Evolutionary conservation across 768 basidiomycete genomes (phyloP).

Genomic region (Boletus eberwhitei): DNA sequence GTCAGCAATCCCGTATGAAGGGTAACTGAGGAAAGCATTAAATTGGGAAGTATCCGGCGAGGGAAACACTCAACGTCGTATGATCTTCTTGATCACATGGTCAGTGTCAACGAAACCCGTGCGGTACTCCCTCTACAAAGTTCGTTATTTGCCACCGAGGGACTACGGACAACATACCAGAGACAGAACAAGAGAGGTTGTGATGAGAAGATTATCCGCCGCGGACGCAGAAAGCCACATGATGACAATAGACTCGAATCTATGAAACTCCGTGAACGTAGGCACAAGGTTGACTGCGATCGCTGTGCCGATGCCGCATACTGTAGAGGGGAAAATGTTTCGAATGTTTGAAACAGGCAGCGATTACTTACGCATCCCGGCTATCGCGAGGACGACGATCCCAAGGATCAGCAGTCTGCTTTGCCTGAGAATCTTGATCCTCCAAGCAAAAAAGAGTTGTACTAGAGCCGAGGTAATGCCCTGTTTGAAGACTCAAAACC

Average conservation of each 20-base stretch:
- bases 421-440: constrained; percentile 20
- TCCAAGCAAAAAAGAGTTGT: constrained; percentile 30
- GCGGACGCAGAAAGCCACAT: constrained; percentile 46
- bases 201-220: constrained; percentile 46
- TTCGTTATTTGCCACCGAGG: not conserved
- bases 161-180: constrained; percentile 34
- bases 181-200: constrained; percentile 38
- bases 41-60: not conserved
- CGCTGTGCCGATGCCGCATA: constrained; percentile 30
- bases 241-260: constrained; percentile 30
- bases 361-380: constrained; percentile 16
- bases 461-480: constrained; percentile 27
- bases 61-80: constrained; percentile 22
- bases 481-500: constrained; percentile 7
- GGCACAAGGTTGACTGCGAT: constrained; percentile 29
- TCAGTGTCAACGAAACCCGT: constrained; percentile 40
- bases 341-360: not conserved
- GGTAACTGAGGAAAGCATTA: constrained; percentile 28
- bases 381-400: constrained; percentile 14
- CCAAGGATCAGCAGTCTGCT: constrained; percentile 6
- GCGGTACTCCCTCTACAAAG: constrained; percentile 31
- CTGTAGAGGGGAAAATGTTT: constrained; percentile 14
- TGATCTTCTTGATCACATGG: constrained; percentile 36
- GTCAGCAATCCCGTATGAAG: constrained; percentile 40
- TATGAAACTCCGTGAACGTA: constrained; percentile 27